Conservation (phyloP, 495 filamentous ascomycete species). For the Neurospora sublineolata region DNA sequence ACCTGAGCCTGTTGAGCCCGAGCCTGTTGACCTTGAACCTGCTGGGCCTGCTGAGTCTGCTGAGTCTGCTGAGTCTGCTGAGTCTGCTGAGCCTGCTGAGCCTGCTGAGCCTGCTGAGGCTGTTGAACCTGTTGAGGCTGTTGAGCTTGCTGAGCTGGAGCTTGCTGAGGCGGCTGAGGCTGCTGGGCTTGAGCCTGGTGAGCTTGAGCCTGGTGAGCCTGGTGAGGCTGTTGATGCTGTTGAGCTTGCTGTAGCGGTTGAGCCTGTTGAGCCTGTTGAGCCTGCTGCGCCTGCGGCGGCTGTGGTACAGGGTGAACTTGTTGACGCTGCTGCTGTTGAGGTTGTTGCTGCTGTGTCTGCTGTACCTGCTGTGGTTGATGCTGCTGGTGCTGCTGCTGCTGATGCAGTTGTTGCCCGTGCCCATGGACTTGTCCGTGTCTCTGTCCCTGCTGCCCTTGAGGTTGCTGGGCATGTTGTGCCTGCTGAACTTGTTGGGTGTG, state of each 20-base stretch:
- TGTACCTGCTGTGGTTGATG: slow-evolving; percentile 8
- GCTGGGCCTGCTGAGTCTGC: neutral
- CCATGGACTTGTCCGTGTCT: slow-evolving; percentile 1
- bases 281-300: neutral
- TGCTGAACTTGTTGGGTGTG: neutral
- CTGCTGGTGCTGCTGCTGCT: slow-evolving; percentile 4
- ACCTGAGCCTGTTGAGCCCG: slow-evolving; percentile 10
- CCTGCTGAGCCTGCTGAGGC: neutral
- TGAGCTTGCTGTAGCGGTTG: neutral
- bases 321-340: slow-evolving; percentile 6
- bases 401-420: neutral
- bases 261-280: neutral
- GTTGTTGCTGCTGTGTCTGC: slow-evolving; percentile 14
- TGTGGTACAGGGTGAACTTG: slow-evolving; percentile 1
- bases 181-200: neutral
- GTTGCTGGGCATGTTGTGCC: slow-evolving; percentile 9
- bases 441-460: slow-evolving; percentile 14
- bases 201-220: neutral
- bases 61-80: neutral
- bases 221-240: neutral
- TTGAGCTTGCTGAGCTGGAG: neutral
- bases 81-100: neutral
- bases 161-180: neutral
- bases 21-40: neutral
- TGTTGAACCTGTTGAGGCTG: neutral